These are phyloP conservation scores for Dendrobium officinale DNA, from an alignment of 106 monocot genomes.

Conservation along the genomic window DNA sequence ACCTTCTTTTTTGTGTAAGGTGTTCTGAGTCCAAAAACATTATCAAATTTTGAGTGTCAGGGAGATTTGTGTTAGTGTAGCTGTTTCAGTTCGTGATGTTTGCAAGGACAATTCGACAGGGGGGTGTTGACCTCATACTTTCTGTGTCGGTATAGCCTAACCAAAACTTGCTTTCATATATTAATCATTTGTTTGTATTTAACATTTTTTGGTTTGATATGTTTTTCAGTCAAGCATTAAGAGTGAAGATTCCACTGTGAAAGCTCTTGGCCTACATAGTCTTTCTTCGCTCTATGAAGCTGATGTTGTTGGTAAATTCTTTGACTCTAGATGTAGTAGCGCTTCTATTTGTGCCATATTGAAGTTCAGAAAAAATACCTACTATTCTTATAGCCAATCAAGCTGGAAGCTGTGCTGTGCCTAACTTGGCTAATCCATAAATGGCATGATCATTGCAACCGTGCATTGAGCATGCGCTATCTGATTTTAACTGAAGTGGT, in stretches of 20 bases:
- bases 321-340: not conserved
- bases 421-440: not conserved
- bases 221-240: conserved; percentile 66
- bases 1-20: conserved; percentile 21
- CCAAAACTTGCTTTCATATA: not conserved
- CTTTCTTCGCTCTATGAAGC: conserved; percentile 81
- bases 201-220: not conserved
- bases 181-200: not conserved
- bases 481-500: not conserved
- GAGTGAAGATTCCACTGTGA: conserved; percentile 49
- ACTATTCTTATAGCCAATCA: not conserved
- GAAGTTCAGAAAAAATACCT: not conserved
- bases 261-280: conserved; percentile 92
- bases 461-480: not conserved
- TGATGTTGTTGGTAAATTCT: conserved; percentile 81
- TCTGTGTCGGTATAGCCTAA: conserved; percentile 59
- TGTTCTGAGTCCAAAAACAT: conserved; percentile 43
- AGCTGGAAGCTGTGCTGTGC: no score
- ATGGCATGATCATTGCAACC: not conserved
- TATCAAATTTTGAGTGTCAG: conserved; percentile 34
- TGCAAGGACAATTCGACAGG: conserved; percentile 91
- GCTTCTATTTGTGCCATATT: not conserved
- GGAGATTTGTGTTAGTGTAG: conserved; percentile 76
- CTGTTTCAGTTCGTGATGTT: conserved; percentile 81
- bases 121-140: conserved; percentile 88